Base-by-base conservation (phyloP, 2,329 filamentous ascomycete genomes). In the Xylariaceae sp. region DNA sequence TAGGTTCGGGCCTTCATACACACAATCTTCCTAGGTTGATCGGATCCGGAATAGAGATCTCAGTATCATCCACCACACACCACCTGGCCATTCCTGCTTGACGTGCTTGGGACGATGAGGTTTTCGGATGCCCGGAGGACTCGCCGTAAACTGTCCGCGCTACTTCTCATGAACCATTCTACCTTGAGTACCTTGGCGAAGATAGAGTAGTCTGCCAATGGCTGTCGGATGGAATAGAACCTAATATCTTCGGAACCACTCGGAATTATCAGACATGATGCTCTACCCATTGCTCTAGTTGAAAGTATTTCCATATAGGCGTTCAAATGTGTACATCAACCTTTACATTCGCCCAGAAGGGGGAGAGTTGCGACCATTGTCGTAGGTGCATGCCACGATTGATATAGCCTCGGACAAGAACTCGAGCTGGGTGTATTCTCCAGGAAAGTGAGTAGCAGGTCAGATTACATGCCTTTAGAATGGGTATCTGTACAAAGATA, bases 21-120 rank as follows among this genome's bases (percentile, higher is more conserved):
- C 61, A 63, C 50, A 60, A 43, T 61, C 46, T 58, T 61, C 61
- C 57, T 61, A 65, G 65, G 67, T 64, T 66, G 61, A 67, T 63
- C 63, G 53, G 65, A 70, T 69, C 67, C 66, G 62, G 59, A 68
- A 69, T 67, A 70, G 67, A 69, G 64, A 64, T 68, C 59, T 54
- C 12, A 30, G 58, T 39, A 55, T 64, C 49, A 56, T 63, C 65
- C 63, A 59, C 55, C 56, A 58, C 61, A 54, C 30, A 53, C 54
- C 50, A 56, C 47, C 46, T n/a, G 49, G 32, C 3, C 29, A 5
- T 18, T 30, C 26, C 42, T 29, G 32, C 32, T 45, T n/a, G n/a
- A 56, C 30, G 43, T 58, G 49, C 40, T 40, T 48, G n/a, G 39
- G 46, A 34, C 32, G 16, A 6, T 32, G 6, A 30, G 21, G 22